Percentiles rank a stretch among this genome's conserved stretches.
Evolutionary conservation across 2,329 filamentous ascomycete species (phyloP).

Genomic region (Nemania diffusa): DNA sequence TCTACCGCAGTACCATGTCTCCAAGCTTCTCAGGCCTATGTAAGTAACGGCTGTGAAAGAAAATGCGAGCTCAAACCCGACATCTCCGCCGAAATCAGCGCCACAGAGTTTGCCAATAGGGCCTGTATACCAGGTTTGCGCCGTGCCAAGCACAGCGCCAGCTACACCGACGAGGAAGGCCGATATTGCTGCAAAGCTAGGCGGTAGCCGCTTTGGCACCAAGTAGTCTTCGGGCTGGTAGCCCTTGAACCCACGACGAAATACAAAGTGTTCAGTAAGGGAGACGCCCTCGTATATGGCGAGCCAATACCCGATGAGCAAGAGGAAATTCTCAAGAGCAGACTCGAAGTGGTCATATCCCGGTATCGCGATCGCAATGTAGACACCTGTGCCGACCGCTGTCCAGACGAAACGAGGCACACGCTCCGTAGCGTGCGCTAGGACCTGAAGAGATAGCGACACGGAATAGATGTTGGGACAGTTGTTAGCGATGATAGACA

Average conservation of each 20-base stretch:
- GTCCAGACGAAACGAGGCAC: conserved; percentile 77
- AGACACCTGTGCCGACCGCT: conserved; percentile 68
- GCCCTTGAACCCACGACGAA: conserved; percentile 68
- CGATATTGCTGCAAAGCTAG: conserved; percentile 69
- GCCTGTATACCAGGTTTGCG: conserved; percentile 74
- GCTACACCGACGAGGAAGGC: conserved; percentile 73
- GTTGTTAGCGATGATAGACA: conserved; percentile 76
- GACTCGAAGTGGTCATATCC: conserved; percentile 73
- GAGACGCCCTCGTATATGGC: conserved; percentile 77
- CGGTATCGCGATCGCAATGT: conserved; percentile 75
- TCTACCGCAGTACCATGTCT: conserved; percentile 38
- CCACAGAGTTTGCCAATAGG: conserved; percentile 72
- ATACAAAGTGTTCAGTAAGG: conserved; percentile 74
- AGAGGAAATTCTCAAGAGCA: conserved; percentile 77
- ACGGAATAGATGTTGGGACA: conserved; percentile 77
- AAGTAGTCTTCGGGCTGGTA: conserved; percentile 71
- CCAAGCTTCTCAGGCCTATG: conserved; percentile 37
- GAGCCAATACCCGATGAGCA: conserved; percentile 76
- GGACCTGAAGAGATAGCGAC: conserved; percentile 35
- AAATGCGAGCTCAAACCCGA: conserved; percentile 46
- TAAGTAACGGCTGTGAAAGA: conserved; percentile 41
- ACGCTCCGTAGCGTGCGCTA: conserved; percentile 48
- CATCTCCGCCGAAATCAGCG: conserved; percentile 49
- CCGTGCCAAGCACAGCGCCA: conserved; percentile 76
- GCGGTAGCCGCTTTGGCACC: conserved; percentile 66